A percentile compares a stretch with the other conserved stretches of the same genome.
These are phyloP conservation scores for Purshia tridentata DNA, from an alignment of 306 rosid species.

Conservation along the genomic window DNA sequence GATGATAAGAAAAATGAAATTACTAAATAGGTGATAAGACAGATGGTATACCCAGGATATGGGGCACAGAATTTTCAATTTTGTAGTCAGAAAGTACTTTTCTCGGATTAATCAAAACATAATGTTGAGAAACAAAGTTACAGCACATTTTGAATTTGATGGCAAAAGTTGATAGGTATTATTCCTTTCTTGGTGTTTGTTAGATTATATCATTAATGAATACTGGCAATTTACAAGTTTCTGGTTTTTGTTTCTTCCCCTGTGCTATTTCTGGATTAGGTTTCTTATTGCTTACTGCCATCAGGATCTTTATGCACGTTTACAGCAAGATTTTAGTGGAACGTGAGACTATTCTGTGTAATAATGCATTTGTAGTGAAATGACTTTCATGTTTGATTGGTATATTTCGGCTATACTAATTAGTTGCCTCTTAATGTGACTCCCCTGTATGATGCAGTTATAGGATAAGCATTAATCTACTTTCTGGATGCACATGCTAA, in stretches of 20 bases:
- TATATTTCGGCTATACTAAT: neutral
- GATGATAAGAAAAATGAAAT: conserved; percentile 26
- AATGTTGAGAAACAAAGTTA: conserved; percentile 42
- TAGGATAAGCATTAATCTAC: neutral
- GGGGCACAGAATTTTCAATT: conserved; percentile 57
- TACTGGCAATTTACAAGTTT: neutral
- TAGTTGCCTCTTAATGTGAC: neutral
- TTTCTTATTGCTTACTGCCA: conserved; percentile 7
- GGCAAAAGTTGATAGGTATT: conserved; percentile 31
- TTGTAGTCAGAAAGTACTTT: conserved; percentile 58
- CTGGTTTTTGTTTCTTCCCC: neutral
- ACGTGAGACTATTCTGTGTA: neutral
- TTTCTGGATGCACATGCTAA: neutral
- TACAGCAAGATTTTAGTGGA: neutral
- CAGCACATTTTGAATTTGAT: conserved; percentile 27
- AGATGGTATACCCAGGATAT: conserved; percentile 38
- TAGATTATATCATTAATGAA: neutral
- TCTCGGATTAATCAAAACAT: conserved; percentile 48
- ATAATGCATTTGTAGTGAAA: neutral
- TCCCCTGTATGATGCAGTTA: neutral
- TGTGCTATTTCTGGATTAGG: neutral
- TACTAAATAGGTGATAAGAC: conserved; percentile 34
- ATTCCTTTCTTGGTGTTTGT: neutral
- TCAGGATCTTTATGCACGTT: neutral
- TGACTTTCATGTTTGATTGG: neutral